Conservation (phyloP, 306 rosid species). For the Inga leiocalycina region DNA sequence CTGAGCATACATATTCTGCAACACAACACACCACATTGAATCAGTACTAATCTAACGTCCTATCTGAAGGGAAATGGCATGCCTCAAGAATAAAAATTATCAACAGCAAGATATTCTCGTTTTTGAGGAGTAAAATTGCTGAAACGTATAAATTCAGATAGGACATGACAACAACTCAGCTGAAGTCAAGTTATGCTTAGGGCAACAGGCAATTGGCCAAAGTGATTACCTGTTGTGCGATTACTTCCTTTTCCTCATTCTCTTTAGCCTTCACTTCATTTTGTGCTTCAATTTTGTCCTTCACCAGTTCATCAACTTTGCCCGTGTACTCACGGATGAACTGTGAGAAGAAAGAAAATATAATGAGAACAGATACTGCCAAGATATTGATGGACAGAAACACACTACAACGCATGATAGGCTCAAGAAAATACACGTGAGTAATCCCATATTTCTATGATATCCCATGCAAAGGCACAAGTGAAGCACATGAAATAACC, state of each 20-base stretch:
- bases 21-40: slow-evolving; percentile 30
- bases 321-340: slow-evolving; percentile 96
- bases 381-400: slow-evolving; percentile 21
- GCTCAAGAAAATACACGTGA: slow-evolving; percentile 7
- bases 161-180: neutral
- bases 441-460: slow-evolving; percentile 19
- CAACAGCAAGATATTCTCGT: slow-evolving; percentile 1
- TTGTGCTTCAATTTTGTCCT: slow-evolving; percentile 84
- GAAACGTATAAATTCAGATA: neutral
- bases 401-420: slow-evolving; percentile 2
- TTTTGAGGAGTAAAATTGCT: slow-evolving; percentile 11
- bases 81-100: neutral
- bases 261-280: slow-evolving; percentile 80
- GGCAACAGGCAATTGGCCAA: slow-evolving; percentile 3
- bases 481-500: slow-evolving; percentile 10
- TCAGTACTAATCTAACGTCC: slow-evolving; percentile 12
- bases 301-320: slow-evolving; percentile 92
- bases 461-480: slow-evolving; percentile 10
- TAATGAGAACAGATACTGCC: slow-evolving; percentile 22
- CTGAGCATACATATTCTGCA: slow-evolving; percentile 99
- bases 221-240: slow-evolving; percentile 85
- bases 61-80: slow-evolving; percentile 4
- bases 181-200: neutral
- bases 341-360: slow-evolving; percentile 44
- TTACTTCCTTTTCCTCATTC: slow-evolving; percentile 88